Evolutionary conservation across 345 rosid genomes (phyloP), one percentile per base, ranked within the genome.

Genomic region (Eucalyptus decipiens): DNA sequence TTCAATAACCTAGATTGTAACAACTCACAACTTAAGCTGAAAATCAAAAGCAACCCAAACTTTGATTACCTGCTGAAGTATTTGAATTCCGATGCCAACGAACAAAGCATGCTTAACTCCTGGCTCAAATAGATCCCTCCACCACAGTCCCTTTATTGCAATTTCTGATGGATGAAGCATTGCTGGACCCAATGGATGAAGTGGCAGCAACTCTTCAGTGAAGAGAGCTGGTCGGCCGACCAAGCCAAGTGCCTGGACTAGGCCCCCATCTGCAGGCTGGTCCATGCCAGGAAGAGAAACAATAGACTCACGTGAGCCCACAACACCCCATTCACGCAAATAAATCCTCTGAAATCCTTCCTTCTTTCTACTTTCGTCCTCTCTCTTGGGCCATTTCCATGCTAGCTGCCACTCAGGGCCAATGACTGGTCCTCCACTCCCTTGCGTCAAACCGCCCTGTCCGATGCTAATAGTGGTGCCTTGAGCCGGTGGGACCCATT

Each of bases 391-490:
- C 97, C 98, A 97, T 93, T 98, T 94, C 99, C 99, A 98, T n/a
- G 99, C 99, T 90, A 98, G 93, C 91, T 98, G 99, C 99, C 99
- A 98, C 56, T 98, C 99, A 54, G 99, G 97, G 86, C 99, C 99
- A 88, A 97, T 97, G 88, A 94, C 98, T 37, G 91, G 92, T 58
- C 94, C 96, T 86, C 96, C 97, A 8, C 90, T 93, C 86, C 94
- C 97, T 72, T 92, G 95, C 85, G 91, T 83, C 90, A 92, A 91
- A 91, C 95, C 93, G 42, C 97, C 98, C 24, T 93, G 96, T 90
- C 97, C 93, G 90, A 94, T 90, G 88, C 93, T 91, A 81, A 94
- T 86, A 90, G 94, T 91, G 90, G 91, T 94, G 72, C 96, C 97
- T 21, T 96, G 96, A 49, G 86, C 90, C 72, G 88, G 90, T 32